These are phyloP conservation scores for Backusella tarrabulga DNA, from an alignment of 192 early-diverging fungal genomes.

Conservation along the genomic window DNA sequence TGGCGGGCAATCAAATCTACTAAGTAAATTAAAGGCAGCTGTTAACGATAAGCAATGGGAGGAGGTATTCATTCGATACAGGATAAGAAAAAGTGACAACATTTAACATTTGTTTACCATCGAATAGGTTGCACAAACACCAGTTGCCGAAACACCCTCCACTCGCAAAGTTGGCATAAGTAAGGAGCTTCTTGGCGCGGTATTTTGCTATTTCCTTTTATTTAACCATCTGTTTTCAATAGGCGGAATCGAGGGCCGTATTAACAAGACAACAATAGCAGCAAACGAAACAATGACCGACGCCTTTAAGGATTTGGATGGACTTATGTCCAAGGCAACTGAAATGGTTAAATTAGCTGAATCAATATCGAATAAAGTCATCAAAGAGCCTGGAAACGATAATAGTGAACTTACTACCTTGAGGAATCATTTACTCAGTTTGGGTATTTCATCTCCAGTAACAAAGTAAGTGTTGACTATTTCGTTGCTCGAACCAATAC, in stretches of 20 bases:
- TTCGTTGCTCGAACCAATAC: background rate
- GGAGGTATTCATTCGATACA: slow-evolving; percentile 27
- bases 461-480: slow-evolving; percentile 60
- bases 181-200: slow-evolving; percentile 3
- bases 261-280: slow-evolving; percentile 64
- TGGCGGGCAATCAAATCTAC: slow-evolving; percentile 66
- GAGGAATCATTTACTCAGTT: slow-evolving; percentile 73
- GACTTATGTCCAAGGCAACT: slow-evolving; percentile 82
- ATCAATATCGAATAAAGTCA: slow-evolving; percentile 58
- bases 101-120: background rate
- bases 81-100: background rate
- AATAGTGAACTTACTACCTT: slow-evolving; percentile 53
- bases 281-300: slow-evolving; percentile 68
- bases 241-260: slow-evolving; percentile 65
- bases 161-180: slow-evolving; percentile 22
- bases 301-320: slow-evolving; percentile 89
- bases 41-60: slow-evolving; percentile 66
- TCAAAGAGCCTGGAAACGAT: slow-evolving; percentile 32
- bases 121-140: background rate
- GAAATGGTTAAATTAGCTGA: slow-evolving; percentile 85
- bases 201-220: background rate
- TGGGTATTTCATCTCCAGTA: slow-evolving; percentile 89
- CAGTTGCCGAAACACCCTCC: background rate
- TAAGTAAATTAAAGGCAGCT: slow-evolving; percentile 59
- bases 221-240: background rate